phyloP scores from a whole-genome alignment of 2,329 filamentous ascomycete species.

The Aspergillus aculeatus region DNA sequence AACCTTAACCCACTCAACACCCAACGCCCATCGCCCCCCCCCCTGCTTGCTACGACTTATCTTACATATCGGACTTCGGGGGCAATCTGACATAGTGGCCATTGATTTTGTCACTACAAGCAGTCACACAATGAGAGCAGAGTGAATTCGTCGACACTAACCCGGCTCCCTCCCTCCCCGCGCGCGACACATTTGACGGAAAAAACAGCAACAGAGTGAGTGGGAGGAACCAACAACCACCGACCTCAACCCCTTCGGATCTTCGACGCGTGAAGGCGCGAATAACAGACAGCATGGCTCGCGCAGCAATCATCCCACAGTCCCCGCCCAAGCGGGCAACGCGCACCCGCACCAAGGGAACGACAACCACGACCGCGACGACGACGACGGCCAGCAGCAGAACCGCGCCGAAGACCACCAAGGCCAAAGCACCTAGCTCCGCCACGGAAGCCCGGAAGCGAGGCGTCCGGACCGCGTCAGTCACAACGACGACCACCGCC shows the following conservation, averaged over 20 bases:
- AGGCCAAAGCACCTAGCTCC: constrained; percentile 11
- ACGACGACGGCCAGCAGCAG: constrained; percentile 11
- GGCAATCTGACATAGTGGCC: not conserved
- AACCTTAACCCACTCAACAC: not conserved
- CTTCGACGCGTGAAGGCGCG: not conserved
- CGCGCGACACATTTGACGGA: not conserved
- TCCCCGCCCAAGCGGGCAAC: constrained; percentile 21
- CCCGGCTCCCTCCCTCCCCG: not conserved
- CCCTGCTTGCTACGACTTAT: not conserved
- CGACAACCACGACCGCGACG: constrained; percentile 13
- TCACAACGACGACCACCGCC: not conserved
- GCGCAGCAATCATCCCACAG: constrained; percentile 27
- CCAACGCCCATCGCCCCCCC: not conserved
- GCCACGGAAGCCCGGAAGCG: constrained; percentile 16
- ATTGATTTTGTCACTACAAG: not conserved
- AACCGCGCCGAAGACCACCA: constrained; percentile 12
- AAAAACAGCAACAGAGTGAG: not conserved
- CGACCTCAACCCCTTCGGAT: not conserved
- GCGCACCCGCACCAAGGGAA: constrained; percentile 20
- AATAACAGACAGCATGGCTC: constrained; percentile 20
- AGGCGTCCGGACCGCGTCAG: constrained; percentile 7
- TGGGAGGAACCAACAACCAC: not conserved
- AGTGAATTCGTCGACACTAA: not conserved
- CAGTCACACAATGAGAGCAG: not conserved
- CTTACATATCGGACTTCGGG: not conserved